Base-by-base conservation (phyloP, 2,329 filamentous ascomycete species). In the Colletotrichum trifolii region DNA sequence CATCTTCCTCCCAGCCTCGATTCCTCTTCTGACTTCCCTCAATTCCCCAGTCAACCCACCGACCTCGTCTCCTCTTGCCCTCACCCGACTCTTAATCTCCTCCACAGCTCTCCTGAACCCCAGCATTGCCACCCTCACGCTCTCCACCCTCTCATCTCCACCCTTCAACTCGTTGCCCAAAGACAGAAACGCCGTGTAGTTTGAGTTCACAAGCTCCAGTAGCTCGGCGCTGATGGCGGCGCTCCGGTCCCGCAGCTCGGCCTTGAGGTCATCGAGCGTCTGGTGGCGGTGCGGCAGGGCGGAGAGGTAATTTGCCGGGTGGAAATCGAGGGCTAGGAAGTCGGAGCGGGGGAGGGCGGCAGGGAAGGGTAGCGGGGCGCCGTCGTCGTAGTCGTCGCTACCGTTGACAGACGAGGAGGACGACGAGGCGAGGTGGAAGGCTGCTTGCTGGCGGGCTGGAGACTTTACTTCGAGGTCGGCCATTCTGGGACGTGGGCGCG, bases 151-250 rank as follows among this genome's bases (percentile, higher is more conserved):
- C 72, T 97, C 95, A 73, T 97, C 94, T 8, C 96, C 96, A 3
- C 94, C 94, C 58, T 88, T 87, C 47, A 99, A 80, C 71, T 93
- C 92, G 50, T 86, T 88, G 0, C 96, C 96, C 0, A 99, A 80
- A 0, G 89, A 90, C 5, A 99, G 79, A 71, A 99, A 99, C 62
- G 95, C 91, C 52, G 93, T 91, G 76, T 99, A 98, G 78, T 99
- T 97, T 55, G 91, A 87, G 74, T 99, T 99, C 69, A 99, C 96
- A 8, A 99, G 87, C 79, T 97, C 95, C 15, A 99, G 84, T 3
- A 99, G 85, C 79, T 99, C 96, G 68, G 91, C 88, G 72, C 90
- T 92, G 67, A 99, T 89, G 17, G 90, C 85, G 70, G 92, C 87
- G 70, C 90, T 92, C 56, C 96, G 86, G 64, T 94, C 88, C 48